Evolutionary conservation across 2,329 filamentous ascomycete genomes (phyloP).

Genomic region (Elsinoe perseae): DNA sequence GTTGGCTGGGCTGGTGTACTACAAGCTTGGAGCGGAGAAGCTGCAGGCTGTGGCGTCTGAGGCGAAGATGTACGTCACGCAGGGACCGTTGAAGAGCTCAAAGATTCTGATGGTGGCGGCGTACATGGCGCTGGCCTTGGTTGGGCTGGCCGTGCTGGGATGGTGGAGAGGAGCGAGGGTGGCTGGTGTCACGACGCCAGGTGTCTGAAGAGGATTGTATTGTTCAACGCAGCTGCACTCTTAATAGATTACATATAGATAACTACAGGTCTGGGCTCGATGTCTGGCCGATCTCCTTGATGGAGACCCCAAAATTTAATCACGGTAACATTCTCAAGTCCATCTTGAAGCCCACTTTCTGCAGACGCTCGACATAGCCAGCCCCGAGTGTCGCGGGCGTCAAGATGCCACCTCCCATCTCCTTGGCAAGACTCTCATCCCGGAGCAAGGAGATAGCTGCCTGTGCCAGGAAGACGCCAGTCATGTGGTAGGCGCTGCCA

Average conservation of each 20-base stretch:
- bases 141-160: background rate
- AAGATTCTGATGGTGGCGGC: background rate
- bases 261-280: background rate
- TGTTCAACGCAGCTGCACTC: no score
- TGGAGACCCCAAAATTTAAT: background rate
- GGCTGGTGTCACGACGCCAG: background rate
- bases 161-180: background rate
- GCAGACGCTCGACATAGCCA: constrained; percentile 55
- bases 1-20: constrained; percentile 71
- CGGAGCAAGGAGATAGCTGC: constrained; percentile 59
- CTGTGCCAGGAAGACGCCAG: constrained; percentile 55
- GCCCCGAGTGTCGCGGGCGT: constrained; percentile 66
- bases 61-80: background rate
- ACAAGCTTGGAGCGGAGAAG: constrained; percentile 77
- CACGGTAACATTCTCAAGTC: constrained; percentile 37
- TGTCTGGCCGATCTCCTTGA: background rate
- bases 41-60: constrained; percentile 50
- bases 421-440: constrained; percentile 42
- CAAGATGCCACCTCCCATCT: constrained; percentile 58
- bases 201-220: no score
- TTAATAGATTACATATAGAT: background rate
- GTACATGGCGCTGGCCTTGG: background rate
- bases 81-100: constrained; percentile 2
- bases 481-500: constrained; percentile 61
- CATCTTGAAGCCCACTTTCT: constrained; percentile 55